These are phyloP conservation scores for Stipa capillata DNA, from an alignment of 176 grass and related monocot species.

Conservation along the genomic window DNA sequence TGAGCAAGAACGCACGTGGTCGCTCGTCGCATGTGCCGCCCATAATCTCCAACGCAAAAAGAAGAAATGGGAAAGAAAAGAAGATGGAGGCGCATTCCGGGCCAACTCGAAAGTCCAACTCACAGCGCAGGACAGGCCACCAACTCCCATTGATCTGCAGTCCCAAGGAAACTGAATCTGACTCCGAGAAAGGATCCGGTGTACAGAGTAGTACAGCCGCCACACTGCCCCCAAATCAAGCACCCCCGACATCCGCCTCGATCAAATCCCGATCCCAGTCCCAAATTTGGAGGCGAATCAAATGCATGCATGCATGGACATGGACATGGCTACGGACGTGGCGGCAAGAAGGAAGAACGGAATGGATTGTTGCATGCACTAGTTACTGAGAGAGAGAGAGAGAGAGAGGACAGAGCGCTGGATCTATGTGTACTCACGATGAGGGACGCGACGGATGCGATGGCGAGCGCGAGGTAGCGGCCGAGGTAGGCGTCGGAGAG, in stretches of 20 bases:
- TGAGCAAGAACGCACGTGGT: not conserved
- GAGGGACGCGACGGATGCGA: constrained; percentile 66
- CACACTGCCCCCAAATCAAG: not conserved
- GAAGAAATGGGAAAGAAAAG: not conserved
- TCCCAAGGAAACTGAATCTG: not conserved
- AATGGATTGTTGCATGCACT: too few species aligned
- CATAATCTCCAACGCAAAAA: not conserved
- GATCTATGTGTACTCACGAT: constrained; percentile 14
- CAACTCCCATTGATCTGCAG: not conserved
- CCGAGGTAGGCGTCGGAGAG: constrained; percentile 89
- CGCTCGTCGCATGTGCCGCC: constrained; percentile 1
- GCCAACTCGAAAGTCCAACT: not conserved
- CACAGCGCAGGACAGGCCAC: not conserved
- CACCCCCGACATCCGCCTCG: not conserved
- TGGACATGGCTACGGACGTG: not conserved
- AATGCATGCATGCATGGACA: not conserved
- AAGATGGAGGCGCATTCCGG: not conserved
- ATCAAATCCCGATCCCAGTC: not conserved
- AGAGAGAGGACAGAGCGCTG: not conserved
- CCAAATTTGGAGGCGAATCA: not conserved
- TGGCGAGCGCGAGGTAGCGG: constrained; percentile 72
- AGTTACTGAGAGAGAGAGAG: not conserved
- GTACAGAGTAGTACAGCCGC: not conserved
- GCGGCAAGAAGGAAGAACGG: not conserved
- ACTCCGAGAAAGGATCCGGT: not conserved